These are phyloP conservation scores for Ochetophila trinervis DNA, from an alignment of 306 rosid genomes.

Conservation along the genomic window DNA sequence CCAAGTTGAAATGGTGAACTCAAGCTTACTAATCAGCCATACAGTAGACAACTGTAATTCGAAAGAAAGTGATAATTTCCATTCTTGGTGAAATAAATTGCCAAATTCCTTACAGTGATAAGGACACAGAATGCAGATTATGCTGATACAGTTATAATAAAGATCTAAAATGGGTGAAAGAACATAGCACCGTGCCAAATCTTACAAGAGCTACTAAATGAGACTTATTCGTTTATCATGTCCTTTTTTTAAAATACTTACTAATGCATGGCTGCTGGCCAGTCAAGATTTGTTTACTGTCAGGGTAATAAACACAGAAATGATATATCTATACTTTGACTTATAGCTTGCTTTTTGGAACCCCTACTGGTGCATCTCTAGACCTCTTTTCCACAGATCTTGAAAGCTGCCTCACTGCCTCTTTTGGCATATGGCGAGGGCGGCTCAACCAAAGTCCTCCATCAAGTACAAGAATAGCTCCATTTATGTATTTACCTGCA, in stretches of 20 bases:
- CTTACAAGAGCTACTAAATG: neutral
- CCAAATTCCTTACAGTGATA: too few relatives aligned
- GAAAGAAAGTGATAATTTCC: too few relatives aligned
- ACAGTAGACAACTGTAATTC: too few relatives aligned
- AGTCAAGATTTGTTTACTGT: too few relatives aligned
- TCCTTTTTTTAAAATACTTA: neutral
- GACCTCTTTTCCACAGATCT: slow-evolving; percentile 81
- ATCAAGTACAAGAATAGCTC: slow-evolving; percentile 59
- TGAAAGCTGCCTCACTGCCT: slow-evolving; percentile 70
- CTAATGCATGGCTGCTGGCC: too few relatives aligned
- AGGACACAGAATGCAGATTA: too few relatives aligned
- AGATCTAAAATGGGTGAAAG: too few relatives aligned
- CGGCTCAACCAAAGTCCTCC: slow-evolving; percentile 94
- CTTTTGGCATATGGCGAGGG: slow-evolving; percentile 76
- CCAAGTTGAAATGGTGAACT: too few relatives aligned
- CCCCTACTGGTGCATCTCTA: slow-evolving; percentile 49
- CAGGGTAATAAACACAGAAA: too few relatives aligned
- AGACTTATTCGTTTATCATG: neutral
- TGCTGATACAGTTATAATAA: too few relatives aligned
- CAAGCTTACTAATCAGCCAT: too few relatives aligned
- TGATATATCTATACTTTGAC: neutral
- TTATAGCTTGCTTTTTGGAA: slow-evolving; percentile 81
- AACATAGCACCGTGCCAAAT: neutral
- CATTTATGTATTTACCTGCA: slow-evolving; percentile 82
- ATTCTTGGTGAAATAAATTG: too few relatives aligned